Evolutionary conservation across 495 filamentous ascomycete genomes (phyloP).

Genomic region (Stereocaulon alpinum): DNA sequence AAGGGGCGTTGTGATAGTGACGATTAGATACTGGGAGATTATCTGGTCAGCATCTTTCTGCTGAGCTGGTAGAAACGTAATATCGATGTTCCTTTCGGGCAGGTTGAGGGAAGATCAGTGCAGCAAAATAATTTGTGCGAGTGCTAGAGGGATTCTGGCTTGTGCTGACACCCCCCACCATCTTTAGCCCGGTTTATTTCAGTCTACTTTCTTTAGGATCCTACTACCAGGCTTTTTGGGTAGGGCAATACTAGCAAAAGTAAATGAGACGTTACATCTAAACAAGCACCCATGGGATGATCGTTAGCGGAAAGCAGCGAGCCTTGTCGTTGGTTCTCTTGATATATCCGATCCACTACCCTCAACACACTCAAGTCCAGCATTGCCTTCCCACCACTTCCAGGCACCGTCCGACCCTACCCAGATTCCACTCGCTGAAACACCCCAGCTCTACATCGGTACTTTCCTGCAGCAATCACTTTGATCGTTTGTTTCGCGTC

Average conservation of each 20-base stretch:
- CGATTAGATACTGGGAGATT: not conserved
- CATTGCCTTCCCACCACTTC: not conserved
- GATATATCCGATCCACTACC: constrained; percentile 14
- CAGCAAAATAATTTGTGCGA: not conserved
- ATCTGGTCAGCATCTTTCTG: not conserved
- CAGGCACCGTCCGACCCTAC: not conserved
- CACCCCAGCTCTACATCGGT: not conserved
- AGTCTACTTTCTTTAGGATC: not conserved
- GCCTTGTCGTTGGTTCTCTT: constrained; percentile 14
- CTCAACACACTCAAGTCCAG: not conserved
- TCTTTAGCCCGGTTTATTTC: not conserved
- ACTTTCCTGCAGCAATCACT: constrained; percentile 8
- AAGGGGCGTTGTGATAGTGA: not conserved
- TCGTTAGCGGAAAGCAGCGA: constrained; percentile 6
- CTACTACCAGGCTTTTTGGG: constrained; percentile 1
- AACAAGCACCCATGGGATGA: not conserved
- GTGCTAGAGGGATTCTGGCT: constrained; percentile 1
- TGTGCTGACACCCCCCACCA: constrained; percentile 12
- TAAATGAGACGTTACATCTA: constrained; percentile 4
- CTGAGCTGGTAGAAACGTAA: constrained; percentile 5
- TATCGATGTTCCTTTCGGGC: not conserved
- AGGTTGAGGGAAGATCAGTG: constrained; percentile 4
- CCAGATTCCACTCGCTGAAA: constrained; percentile 3
- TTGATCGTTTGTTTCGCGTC: constrained; percentile 2
- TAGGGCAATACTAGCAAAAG: not conserved